Evolutionary conservation across 495 filamentous ascomycete genomes (phyloP).

Genomic region (Lasiosphaeria miniovina): DNA sequence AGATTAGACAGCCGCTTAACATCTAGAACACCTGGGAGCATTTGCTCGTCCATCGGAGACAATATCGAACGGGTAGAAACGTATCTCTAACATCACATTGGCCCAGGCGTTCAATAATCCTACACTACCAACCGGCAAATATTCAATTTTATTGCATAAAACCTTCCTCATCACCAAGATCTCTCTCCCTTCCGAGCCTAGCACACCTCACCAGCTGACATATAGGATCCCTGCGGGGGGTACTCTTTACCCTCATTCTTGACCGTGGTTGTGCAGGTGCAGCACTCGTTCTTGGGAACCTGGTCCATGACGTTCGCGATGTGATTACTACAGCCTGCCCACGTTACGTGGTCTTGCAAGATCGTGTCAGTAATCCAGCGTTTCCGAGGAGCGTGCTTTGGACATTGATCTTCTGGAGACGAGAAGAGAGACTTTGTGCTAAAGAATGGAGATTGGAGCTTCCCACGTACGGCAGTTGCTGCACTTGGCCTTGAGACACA

Average conservation of each 20-base stretch:
- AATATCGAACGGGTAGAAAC: too few species aligned
- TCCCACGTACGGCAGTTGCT: conserved; percentile 13
- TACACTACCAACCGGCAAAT: too few species aligned
- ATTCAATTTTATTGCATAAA: too few species aligned
- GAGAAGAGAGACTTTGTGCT: too few species aligned
- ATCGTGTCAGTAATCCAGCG: not conserved
- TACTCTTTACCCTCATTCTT: conserved; percentile 59
- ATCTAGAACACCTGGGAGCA: too few species aligned
- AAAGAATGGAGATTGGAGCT: not conserved
- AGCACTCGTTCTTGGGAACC: conserved; percentile 58
- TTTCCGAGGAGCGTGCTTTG: not conserved
- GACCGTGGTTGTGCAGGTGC: conserved; percentile 60
- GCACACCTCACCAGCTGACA: conserved; percentile 8
- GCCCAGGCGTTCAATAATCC: too few species aligned
- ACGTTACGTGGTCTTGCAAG: conserved; percentile 58
- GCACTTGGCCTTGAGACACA: conserved; percentile 19
- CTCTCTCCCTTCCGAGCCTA: conserved; percentile 1
- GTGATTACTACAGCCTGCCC: conserved; percentile 70
- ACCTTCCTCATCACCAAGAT: not conserved
- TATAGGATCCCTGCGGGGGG: conserved; percentile 47
- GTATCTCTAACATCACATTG: too few species aligned
- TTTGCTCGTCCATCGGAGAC: too few species aligned
- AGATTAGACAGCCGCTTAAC: too few species aligned
- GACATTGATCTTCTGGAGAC: too few species aligned
- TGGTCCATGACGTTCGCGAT: conserved; percentile 64